Evolutionary conservation across 371 early-diverging fungal genomes (phyloP).

Genomic region (Blakeslea trispora): DNA sequence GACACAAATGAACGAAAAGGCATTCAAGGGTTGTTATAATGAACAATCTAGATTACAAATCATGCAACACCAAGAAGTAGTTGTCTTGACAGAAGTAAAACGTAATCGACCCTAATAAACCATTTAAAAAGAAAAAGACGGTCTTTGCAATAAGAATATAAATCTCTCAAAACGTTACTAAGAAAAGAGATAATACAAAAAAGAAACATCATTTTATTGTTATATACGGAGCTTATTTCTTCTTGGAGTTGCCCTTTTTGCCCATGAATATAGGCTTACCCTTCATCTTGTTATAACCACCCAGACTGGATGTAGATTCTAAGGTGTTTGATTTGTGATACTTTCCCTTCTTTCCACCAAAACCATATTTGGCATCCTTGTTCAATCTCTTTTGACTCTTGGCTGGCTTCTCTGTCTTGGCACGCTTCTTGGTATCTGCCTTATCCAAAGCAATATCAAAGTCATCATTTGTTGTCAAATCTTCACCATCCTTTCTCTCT

Average conservation of each 20-base stretch:
- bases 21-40: constrained; percentile 28
- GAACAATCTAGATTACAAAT: constrained; percentile 48
- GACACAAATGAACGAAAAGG: constrained; percentile 34
- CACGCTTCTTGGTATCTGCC: constrained; percentile 43
- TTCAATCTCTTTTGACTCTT: constrained; percentile 53
- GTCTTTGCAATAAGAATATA: too few relatives aligned
- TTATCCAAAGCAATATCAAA: constrained; percentile 84
- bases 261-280: constrained; percentile 25
- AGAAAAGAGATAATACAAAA: too few relatives aligned
- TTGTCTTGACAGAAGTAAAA: constrained; percentile 41
- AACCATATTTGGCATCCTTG: constrained; percentile 80
- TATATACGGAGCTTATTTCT: constrained; percentile 10
- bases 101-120: not conserved
- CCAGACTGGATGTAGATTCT: constrained; percentile 73
- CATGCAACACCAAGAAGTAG: constrained; percentile 54
- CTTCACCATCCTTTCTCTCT: constrained; percentile 63
- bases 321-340: constrained; percentile 79
- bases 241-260: constrained; percentile 10
- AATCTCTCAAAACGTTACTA: too few relatives aligned
- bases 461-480: constrained; percentile 63
- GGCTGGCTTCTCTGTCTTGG: constrained; percentile 33
- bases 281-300: constrained; percentile 49
- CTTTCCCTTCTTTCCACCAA: constrained; percentile 83
- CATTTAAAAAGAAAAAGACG: constrained; percentile 4
- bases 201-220: too few relatives aligned